These are phyloP conservation scores for Clarireedia hainanense DNA, from an alignment of 2,329 filamentous ascomycete genomes.

Conservation along the genomic window DNA sequence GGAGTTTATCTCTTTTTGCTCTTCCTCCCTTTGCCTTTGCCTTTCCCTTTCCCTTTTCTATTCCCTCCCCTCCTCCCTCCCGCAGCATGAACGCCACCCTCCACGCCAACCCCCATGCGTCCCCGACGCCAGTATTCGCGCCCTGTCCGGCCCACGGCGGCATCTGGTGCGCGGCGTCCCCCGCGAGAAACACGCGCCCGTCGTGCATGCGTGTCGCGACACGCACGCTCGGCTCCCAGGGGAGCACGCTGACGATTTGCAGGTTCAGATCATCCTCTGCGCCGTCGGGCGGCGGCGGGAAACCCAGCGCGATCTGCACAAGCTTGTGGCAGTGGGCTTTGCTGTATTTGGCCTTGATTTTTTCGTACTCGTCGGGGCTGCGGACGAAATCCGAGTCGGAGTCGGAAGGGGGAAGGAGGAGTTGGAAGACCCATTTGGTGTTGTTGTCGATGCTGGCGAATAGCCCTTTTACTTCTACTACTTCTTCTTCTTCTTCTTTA, in stretches of 20 bases:
- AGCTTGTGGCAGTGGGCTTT: constrained; percentile 15
- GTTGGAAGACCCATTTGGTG: constrained; percentile 26
- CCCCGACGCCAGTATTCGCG: constrained; percentile 31
- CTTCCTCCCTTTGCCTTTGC: not conserved
- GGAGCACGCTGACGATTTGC: constrained; percentile 29
- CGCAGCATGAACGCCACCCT: constrained; percentile 33
- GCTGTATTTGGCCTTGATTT: constrained; percentile 16
- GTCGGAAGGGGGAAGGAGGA: constrained; percentile 16
- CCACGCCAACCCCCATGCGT: constrained; percentile 37
- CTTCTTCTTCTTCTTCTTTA: not conserved
- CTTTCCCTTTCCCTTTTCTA: not conserved
- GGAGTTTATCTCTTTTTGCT: constrained; percentile 20
- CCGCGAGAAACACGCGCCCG: constrained; percentile 35
- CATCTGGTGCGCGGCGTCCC: constrained; percentile 43
- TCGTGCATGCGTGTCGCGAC: constrained; percentile 25
- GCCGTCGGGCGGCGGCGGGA: not conserved
- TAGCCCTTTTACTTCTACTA: constrained; percentile 9
- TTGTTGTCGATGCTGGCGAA: constrained; percentile 25
- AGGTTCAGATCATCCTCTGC: constrained; percentile 20
- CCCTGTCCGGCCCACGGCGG: constrained; percentile 39
- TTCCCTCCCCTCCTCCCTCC: not conserved
- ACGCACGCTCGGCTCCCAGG: constrained; percentile 29
- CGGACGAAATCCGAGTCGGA: too few species aligned
- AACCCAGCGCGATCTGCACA: constrained; percentile 27
- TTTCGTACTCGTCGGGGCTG: constrained; percentile 9